These are phyloP conservation scores for Fraxinus floribunda DNA, from an alignment of 305 asterid species.

Conservation along the genomic window DNA sequence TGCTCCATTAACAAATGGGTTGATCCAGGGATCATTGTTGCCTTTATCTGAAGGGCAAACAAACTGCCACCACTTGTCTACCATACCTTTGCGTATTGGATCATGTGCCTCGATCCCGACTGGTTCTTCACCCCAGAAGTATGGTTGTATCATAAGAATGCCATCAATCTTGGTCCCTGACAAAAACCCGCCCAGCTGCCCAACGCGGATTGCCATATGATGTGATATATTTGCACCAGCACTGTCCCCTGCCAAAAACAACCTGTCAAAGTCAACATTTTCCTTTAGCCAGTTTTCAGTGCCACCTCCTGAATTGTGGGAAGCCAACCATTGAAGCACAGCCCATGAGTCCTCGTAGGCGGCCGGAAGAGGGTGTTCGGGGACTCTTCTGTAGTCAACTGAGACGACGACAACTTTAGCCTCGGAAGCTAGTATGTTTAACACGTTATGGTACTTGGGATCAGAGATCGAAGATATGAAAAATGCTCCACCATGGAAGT, in stretches of 20 bases:
- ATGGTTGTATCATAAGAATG: conserved; percentile 56
- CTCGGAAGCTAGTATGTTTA: conserved; percentile 43
- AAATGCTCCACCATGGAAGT: conserved; percentile 87
- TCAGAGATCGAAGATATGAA: conserved; percentile 51
- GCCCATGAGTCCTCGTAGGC: conserved; percentile 69
- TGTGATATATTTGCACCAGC: conserved; percentile 79
- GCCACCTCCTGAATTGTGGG: conserved; percentile 21
- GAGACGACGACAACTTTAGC: conserved; percentile 50
- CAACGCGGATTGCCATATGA: conserved; percentile 44
- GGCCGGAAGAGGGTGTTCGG: conserved; percentile 67
- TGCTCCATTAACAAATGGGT: conserved; percentile 50
- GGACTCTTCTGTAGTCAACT: conserved; percentile 56
- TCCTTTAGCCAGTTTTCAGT: conserved; percentile 46
- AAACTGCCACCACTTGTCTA: conserved; percentile 75
- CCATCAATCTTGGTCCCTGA: conserved; percentile 36
- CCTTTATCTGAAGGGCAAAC: conserved; percentile 64
- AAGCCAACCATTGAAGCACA: conserved; percentile 50
- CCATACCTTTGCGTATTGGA: conserved; percentile 52
- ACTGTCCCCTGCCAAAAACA: conserved; percentile 76
- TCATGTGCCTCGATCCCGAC: conserved; percentile 51
- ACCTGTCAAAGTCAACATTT: conserved; percentile 38
- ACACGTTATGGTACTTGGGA: conserved; percentile 53
- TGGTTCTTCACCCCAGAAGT: conserved; percentile 69
- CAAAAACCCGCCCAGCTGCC: conserved; percentile 2
- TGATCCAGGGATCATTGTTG: conserved; percentile 58